phyloP scores from a whole-genome alignment of 371 early-diverging fungal species.

The Amoeboaphelidium occidentale region DNA sequence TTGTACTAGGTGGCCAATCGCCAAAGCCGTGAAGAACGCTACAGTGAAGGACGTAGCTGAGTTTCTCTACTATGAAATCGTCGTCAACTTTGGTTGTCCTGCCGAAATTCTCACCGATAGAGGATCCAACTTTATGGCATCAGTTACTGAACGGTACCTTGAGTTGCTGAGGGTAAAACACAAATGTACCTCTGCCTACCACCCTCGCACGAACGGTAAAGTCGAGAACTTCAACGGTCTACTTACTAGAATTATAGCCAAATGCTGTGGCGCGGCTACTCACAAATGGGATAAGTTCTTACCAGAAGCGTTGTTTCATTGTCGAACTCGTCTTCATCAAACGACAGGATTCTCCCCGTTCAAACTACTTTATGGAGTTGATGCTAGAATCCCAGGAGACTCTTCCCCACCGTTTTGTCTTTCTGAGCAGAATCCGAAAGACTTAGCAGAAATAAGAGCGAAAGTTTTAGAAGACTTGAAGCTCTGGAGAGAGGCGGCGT shows the following conservation, averaged over 20 bases:
- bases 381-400: no score
- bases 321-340: background rate
- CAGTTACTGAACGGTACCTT: slow-evolving; percentile 3
- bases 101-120: slow-evolving; percentile 11
- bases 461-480: no score
- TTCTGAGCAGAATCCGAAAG: no score
- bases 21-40: slow-evolving; percentile 10
- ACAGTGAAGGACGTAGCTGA: slow-evolving; percentile 7
- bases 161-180: slow-evolving; percentile 1
- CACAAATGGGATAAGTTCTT: slow-evolving; percentile 7
- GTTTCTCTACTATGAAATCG: slow-evolving; percentile 15
- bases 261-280: background rate
- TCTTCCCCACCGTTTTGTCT: no score
- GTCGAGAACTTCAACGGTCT: slow-evolving; percentile 8
- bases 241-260: slow-evolving; percentile 1
- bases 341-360: slow-evolving; percentile 1
- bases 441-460: no score
- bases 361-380: slow-evolving; percentile 2
- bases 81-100: slow-evolving; percentile 11
- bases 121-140: slow-evolving; percentile 11
- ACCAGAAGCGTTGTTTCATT: slow-evolving; percentile 1
- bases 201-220: slow-evolving; percentile 11
- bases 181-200: slow-evolving; percentile 7
- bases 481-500: no score
- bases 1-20: slow-evolving; percentile 15